A percentile compares a stretch with the other conserved stretches of the same genome.
Conservation (phyloP, 768 basidiomycete genomes). For the Serendipita sp. region DNA sequence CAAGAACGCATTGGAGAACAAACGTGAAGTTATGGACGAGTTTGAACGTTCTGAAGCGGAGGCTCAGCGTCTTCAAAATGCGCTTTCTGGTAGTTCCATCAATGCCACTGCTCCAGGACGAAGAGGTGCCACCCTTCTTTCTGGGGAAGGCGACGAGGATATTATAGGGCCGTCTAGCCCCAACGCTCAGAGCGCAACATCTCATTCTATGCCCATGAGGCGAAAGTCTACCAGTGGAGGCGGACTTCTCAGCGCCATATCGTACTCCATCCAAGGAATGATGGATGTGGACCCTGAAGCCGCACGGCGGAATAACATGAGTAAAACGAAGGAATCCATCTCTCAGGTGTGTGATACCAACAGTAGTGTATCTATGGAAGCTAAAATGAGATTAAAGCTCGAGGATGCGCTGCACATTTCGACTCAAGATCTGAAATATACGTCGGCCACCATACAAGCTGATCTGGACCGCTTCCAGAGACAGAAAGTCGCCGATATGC, state of each 20-base stretch:
- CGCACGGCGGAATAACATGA: slow-evolving; percentile 80
- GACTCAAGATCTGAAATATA: slow-evolving; percentile 89
- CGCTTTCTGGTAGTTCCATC: slow-evolving; percentile 45
- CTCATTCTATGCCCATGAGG: slow-evolving; percentile 33
- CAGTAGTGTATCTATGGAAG: background rate
- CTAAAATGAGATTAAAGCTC: slow-evolving; percentile 32
- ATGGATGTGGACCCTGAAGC: slow-evolving; percentile 98
- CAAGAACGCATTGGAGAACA: slow-evolving; percentile 71
- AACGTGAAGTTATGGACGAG: slow-evolving; percentile 71
- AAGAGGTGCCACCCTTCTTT: background rate
- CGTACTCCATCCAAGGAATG: slow-evolving; percentile 91
- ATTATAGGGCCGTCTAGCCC: background rate
- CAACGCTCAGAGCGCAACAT: background rate
- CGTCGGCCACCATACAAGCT: slow-evolving; percentile 89
- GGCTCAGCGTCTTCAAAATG: slow-evolving; percentile 75
- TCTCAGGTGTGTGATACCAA: slow-evolving; percentile 49
- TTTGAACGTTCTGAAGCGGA: slow-evolving; percentile 87
- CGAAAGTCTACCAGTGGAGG: slow-evolving; percentile 38
- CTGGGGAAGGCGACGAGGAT: background rate
- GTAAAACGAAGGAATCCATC: slow-evolving; percentile 85
- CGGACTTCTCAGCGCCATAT: slow-evolving; percentile 76
- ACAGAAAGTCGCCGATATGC: slow-evolving; percentile 91
- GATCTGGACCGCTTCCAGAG: slow-evolving; percentile 97
- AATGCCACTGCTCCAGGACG: slow-evolving; percentile 7
- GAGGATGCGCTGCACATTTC: slow-evolving; percentile 89